Conservation (phyloP, 1,139 yeast genomes). For the Yamadazyma taylorii region DNA sequence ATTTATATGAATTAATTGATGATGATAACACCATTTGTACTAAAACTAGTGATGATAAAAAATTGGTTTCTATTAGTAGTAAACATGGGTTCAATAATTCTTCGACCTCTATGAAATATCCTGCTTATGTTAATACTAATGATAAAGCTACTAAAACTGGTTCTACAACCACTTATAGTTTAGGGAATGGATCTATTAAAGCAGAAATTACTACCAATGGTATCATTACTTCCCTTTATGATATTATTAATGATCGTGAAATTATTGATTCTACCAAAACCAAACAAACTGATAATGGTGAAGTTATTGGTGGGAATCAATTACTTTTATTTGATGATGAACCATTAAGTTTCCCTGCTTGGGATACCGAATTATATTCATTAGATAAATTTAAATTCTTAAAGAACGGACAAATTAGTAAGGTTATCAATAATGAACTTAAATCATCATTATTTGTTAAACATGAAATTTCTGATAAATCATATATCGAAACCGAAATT, state of each 20-base stretch:
- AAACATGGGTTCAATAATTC: constrained; percentile 9
- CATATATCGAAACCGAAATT: constrained; percentile 66
- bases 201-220: constrained; percentile 65
- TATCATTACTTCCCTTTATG: constrained; percentile 64
- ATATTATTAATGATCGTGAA: constrained; percentile 61
- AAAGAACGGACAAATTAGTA: constrained; percentile 42
- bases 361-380: constrained; percentile 94
- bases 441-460: constrained; percentile 62
- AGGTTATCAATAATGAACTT: constrained; percentile 56
- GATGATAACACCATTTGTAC: constrained; percentile 1
- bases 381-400: constrained; percentile 63
- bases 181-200: constrained; percentile 61
- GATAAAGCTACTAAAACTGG: constrained; percentile 33
- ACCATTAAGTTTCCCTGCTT: constrained; percentile 89
- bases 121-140: constrained; percentile 46
- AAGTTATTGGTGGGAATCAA: constrained; percentile 65
- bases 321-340: constrained; percentile 82
- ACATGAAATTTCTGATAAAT: constrained; percentile 55
- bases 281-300: constrained; percentile 43
- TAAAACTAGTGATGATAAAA: constrained; percentile 3
- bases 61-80: constrained; percentile 13
- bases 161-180: too few relatives aligned
- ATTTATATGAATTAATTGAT: constrained; percentile 6
- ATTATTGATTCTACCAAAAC: constrained; percentile 57
- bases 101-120: constrained; percentile 33